Evolutionary conservation across 805 yeast species (phyloP), one percentile per base, ranked within the genome.

Genomic region (Yarrowia sp.): DNA sequence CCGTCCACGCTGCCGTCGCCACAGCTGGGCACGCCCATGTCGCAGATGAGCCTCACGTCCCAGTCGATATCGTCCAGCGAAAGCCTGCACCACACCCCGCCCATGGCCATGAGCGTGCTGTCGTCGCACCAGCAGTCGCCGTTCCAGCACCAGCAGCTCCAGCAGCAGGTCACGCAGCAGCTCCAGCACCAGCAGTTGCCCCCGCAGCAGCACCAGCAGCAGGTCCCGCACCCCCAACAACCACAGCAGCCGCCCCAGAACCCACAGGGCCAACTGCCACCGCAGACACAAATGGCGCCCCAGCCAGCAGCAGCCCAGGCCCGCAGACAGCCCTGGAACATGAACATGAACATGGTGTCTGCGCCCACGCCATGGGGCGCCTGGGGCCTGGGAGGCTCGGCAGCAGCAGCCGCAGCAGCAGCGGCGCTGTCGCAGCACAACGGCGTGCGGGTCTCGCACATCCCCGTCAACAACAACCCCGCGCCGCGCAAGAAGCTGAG

Each of bases 401-500:
- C 52, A 7, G 64, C 56, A 12, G 55, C 65, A 7, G 40, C 67
- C 34, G 58, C 66, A 6, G 49, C 67, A 14, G 66, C 58, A 10
- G 64, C 67, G n/a, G 64, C 69, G 17, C 36, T 67, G 9, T 52
- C 69, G 20, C 69, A 55, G 34, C 65, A 44, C 55, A 68, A 52
- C 49, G 68, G 65, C 12, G 58, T 63, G 24, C 52, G 60, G 15
- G 56, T 56, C 39, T 67, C 65, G 38, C 70, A 49, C 43, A 53
- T 42, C 24, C 69, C 58, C 49, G 67, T 52, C 30, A 17, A 38
- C 52, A 55, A 50, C 55, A 53, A 42, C 43, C 65, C 61, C 19
- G 68, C 56, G 38, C 63, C 73, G 1, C 58, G 77, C 7, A 73
- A 74, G 52, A 71, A 79, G 19, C 76, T 77, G 39, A 71, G 72